Base-by-base conservation (phyloP, 163 green algal species). In the Scenedesmus sp. region DNA sequence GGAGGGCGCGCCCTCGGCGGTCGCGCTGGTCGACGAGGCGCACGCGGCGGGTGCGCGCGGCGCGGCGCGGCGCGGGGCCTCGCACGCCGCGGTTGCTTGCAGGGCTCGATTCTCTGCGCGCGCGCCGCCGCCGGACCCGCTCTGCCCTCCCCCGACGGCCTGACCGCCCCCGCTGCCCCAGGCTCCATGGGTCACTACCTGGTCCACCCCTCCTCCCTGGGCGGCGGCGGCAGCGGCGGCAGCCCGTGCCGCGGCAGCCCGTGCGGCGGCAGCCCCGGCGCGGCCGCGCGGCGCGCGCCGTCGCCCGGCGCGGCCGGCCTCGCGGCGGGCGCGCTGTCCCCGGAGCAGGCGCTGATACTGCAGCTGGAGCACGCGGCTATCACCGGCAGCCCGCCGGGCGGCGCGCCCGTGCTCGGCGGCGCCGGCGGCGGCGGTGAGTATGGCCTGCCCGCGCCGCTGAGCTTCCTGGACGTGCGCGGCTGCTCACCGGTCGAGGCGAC, bases 281-380 rank as follows among this genome's bases (percentile, higher is more conserved):
- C n/a, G n/a, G n/a, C n/a, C n/a, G n/a, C n/a, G n/a, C n/a, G n/a
- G n/a, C n/a, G n/a, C n/a, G n/a, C n/a, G n/a, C n/a, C n/a, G n/a
- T n/a, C n/a, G n/a, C n/a, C n/a, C n/a, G n/a, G n/a, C n/a, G n/a
- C n/a, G n/a, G n/a, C n/a, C n/a, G n/a, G n/a, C n/a, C n/a, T n/a
- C n/a, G n/a, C n/a, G n/a, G n/a, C n/a, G n/a, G n/a, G n/a, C n/a
- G n/a, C 66, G 34, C 53, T 77, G 36, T 77, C 69, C 14, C 69
- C 69, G 15, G 39, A 77, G 54, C 69, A 77, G 69, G 53, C 66
- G 36, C 39, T 77, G 34, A 77, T 77, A n/a, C 15, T 67, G 69
- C 69, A 77, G 13, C 54, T 77, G 2, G 69, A 77, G 13, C 51
- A 56, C 0, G 67, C 67, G 17, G 33, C 67, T n/a, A 24, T 76